Evolutionary conservation across 306 rosid genomes (phyloP).

Genomic region (Pachyrhizus erosus): DNA sequence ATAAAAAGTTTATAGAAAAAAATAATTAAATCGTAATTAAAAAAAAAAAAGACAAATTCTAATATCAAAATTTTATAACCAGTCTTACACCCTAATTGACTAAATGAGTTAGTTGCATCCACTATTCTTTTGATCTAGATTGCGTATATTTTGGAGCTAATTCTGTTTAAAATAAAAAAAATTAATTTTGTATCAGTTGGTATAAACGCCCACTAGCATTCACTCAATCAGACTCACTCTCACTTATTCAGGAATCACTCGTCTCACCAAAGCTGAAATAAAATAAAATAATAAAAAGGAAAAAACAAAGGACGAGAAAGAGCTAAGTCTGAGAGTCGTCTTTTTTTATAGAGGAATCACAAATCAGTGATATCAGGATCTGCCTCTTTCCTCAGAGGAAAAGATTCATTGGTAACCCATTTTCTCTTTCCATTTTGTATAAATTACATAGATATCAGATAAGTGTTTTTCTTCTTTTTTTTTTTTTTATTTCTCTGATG

Average conservation of each 20-base stretch:
- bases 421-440: background rate
- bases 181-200: too few species aligned
- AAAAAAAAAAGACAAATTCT: too few species aligned
- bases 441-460: background rate
- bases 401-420: background rate
- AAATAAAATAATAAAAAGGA: background rate
- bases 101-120: too few species aligned
- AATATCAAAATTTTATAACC: too few species aligned
- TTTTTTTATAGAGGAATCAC: constrained; percentile 1
- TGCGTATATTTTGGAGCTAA: too few species aligned
- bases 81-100: too few species aligned
- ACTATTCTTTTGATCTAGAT: too few species aligned
- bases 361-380: constrained; percentile 4
- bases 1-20: too few species aligned
- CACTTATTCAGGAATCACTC: background rate
- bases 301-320: background rate
- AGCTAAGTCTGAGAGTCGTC: background rate
- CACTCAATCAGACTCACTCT: background rate
- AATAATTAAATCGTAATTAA: too few species aligned
- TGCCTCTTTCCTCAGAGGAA: background rate
- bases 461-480: background rate
- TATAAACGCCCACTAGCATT: too few species aligned
- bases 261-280: background rate
- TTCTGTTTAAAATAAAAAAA: too few species aligned
- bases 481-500: background rate